phyloP scores from a whole-genome alignment of 2,329 filamentous ascomycete genomes.

The Aureobasidium sp. region DNA sequence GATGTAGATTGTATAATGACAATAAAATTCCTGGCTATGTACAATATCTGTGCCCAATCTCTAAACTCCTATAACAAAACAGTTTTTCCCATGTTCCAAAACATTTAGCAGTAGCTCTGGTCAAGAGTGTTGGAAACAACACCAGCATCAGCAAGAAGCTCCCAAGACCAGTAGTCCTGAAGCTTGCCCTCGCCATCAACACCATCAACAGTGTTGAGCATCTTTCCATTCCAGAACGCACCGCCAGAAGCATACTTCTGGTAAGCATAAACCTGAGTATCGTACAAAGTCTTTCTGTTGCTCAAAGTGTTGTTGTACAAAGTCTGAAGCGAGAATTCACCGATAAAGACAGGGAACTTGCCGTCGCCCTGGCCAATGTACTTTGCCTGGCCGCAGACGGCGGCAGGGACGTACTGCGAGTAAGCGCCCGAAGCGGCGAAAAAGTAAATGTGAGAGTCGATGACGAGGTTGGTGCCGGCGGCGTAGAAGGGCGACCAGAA shows the following conservation, averaged over 20 bases:
- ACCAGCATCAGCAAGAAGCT: constrained; percentile 12
- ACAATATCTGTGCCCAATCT: background rate
- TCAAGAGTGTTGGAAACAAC: constrained; percentile 14
- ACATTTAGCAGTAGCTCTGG: constrained; percentile 13
- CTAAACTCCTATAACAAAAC: background rate
- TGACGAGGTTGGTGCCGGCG: constrained; percentile 25
- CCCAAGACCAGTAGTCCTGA: constrained; percentile 19
- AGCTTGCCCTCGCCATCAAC: constrained; percentile 19
- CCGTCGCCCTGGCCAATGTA: constrained; percentile 19
- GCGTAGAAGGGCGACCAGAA: constrained; percentile 27
- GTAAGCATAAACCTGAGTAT: constrained; percentile 30
- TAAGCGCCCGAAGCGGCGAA: constrained; percentile 25
- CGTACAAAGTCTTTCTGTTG: constrained; percentile 24
- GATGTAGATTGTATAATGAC: background rate
- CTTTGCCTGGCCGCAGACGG: constrained; percentile 25
- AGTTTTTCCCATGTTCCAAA: background rate
- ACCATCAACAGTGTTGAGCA: background rate
- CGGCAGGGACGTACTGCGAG: constrained; percentile 23
- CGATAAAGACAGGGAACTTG: constrained; percentile 25
- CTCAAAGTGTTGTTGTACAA: constrained; percentile 4
- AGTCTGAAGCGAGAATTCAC: constrained; percentile 28
- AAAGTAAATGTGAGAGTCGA: constrained; percentile 30
- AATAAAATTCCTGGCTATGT: background rate
- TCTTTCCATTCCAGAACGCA: constrained; percentile 24
- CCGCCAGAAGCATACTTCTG: constrained; percentile 28